Base-by-base conservation (phyloP, 805 yeast species). In the Yarrowia sp. region DNA sequence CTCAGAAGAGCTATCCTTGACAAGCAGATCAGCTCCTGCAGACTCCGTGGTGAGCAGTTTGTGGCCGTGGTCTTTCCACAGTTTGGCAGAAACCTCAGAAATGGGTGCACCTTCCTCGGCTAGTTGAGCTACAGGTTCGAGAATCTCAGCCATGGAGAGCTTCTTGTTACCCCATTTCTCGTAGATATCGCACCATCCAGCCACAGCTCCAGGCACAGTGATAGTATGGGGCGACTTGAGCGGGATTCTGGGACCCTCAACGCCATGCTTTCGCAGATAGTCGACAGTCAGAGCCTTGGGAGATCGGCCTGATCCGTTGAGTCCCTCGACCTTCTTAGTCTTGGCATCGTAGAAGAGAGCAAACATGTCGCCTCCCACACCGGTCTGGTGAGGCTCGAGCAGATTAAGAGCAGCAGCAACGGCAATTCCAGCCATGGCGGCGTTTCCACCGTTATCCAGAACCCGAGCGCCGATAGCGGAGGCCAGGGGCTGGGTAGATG, bases 171-270 rank as follows among this genome's bases (percentile, higher is more conserved):
- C 95, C 91, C 92, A 90, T 70, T 77, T 79, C 50, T 85, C 87
- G 46, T 84, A 78, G 2, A 91, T 84, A 76, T 90, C 95, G 55
- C 82, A 75, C 95, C 95, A 90, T 0, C 91, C 94, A 7, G 91
- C 91, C 59, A 89, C 82, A 1, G 91, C 88, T 5, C 96, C 96
- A 0, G 95, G 95, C 5, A 90, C 92, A 65, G 87, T 88, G 8
- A 88, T 85, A 0, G 89, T 78, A 69, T 85, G 86, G 3, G 87
- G 83, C 2, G 91, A 87, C 40, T 79, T 79, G 12, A 73, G 73
- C 0, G 86, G 86, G 40, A 89, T 79, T 73, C 91, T 82, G 36
- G 79, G 77, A 46, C 85, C 80, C 10, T 80, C 76, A 49, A 84
- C 78, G 16, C 84, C 85, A 22, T 81, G 79, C 61, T 82, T 74